Evolutionary conservation across 176 grass and related monocot species (phyloP).

Genomic region (Ensete ventricosum): DNA sequence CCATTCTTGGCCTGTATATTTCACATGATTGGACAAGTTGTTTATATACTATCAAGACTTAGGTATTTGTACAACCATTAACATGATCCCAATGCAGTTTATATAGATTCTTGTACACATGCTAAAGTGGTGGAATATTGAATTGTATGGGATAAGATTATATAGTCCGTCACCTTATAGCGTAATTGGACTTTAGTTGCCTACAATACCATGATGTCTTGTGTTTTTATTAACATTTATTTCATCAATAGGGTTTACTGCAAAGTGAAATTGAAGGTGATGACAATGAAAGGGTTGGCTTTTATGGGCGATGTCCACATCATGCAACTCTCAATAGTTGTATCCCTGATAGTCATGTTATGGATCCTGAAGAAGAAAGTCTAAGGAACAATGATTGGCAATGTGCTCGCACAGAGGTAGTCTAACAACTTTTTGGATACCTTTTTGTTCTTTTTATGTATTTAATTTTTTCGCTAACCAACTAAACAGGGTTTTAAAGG

Average conservation of each 20-base stretch:
- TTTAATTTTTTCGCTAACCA: constrained; percentile 4
- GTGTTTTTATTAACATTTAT: background rate
- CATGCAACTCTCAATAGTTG: constrained; percentile 37
- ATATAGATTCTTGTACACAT: no score
- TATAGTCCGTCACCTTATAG: background rate
- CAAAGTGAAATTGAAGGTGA: constrained; percentile 93
- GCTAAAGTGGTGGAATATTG: no score
- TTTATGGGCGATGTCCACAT: constrained; percentile 75
- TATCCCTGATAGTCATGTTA: constrained; percentile 18
- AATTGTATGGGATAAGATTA: background rate
- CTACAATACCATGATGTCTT: background rate
- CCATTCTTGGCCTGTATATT: no score
- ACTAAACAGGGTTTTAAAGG: constrained; percentile 62
- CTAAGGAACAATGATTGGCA: constrained; percentile 40
- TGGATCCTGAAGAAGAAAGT: constrained; percentile 37
- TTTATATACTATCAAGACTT: no score
- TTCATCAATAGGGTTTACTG: constrained; percentile 52
- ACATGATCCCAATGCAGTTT: no score
- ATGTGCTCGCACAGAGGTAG: constrained; percentile 75
- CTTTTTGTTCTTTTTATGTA: constrained; percentile 11
- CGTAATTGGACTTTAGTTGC: background rate
- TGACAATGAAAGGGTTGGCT: constrained; percentile 63
- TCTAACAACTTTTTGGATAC: constrained; percentile 8
- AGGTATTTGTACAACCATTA: no score
- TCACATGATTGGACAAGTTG: no score